Evolutionary conservation across 768 basidiomycete species (phyloP), one percentile per base, ranked within the genome.

Genomic region (Termitomyces sp.): DNA sequence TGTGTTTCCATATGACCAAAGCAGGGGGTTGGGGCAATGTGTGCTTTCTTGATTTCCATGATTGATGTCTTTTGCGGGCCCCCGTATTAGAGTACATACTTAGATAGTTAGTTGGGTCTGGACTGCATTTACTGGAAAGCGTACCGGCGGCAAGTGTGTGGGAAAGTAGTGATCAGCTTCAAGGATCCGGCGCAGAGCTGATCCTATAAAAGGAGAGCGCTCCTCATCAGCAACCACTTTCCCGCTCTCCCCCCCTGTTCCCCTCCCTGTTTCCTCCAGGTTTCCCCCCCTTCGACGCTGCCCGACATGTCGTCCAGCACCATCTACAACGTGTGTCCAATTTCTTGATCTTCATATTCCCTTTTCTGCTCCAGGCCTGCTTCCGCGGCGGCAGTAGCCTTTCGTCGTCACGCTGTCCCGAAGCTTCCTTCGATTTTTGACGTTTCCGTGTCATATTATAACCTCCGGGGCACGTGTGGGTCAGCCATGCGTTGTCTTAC

Each of bases 241-340:
- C 53, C 59, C 47, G 52, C 52, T 30, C 23, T 55, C 30, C 44
- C 58, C 46, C 46, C 23, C 40, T 58, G 40, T 41, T 54, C 55
- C 48, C 38, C 43, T 40, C 46, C 7, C 12, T 47, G 26, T 43
- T 16, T 36, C 32, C 13, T 48, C 36, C n/a, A 16, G 32, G 28
- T 32, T n/a, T 18, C 23, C 10, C 47, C 35, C 16, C n/a, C 38
- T 40, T 32, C 46, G 16, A 33, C 16, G 46, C 20, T 20, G 51
- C 26, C 38, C 30, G 12, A 9, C 48, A 71, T 71, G 71, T 70
- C 71, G 40, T 67, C 71, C n/a, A 68, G 64, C 61, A 67, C 67
- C 2, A 72, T 72, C 10, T 72, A 72, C 63, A 71, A 71, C 56
- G 71, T 72, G 60, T 60, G 71, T 68, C 33, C 36, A 89, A 33